Conservation (phyloP, 805 yeast species). For the Zygosaccharomyces bisporus region DNA sequence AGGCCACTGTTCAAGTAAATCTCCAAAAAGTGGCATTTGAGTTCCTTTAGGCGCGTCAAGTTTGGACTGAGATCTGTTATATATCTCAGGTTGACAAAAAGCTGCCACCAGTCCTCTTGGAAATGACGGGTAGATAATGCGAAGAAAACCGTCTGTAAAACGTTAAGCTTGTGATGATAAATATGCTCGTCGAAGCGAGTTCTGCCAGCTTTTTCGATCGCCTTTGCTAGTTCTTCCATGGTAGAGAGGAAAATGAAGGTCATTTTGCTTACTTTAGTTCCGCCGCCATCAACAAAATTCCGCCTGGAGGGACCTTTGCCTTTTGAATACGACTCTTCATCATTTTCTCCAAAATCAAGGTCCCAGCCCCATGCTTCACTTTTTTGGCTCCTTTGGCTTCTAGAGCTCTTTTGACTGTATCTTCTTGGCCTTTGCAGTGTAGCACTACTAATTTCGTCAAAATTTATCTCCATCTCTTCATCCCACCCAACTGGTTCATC, state of each 20-base stretch:
- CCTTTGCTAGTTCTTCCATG: constrained; percentile 15
- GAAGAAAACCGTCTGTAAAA: constrained; percentile 30
- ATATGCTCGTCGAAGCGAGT: constrained; percentile 16
- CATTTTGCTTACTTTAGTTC: constrained; percentile 18
- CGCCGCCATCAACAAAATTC: neutral
- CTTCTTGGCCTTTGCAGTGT: constrained; percentile 3
- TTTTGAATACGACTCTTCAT: neutral
- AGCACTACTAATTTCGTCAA: constrained; percentile 12
- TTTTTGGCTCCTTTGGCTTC: constrained; percentile 4
- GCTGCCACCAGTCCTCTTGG: constrained; percentile 29
- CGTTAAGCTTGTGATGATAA: constrained; percentile 26
- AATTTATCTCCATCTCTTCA: constrained; percentile 22
- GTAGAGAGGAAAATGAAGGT: constrained; percentile 18
- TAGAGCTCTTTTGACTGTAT: constrained; percentile 3
- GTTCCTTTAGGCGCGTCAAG: constrained; percentile 23
- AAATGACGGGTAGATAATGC: constrained; percentile 22
- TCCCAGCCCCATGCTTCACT: constrained; percentile 29
- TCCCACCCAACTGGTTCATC: constrained; percentile 25
- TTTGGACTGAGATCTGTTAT: constrained; percentile 8
- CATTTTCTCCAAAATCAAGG: constrained; percentile 18
- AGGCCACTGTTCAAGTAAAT: constrained; percentile 20
- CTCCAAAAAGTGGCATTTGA: constrained; percentile 22
- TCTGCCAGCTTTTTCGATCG: constrained; percentile 17
- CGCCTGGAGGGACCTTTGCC: neutral
- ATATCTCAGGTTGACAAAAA: constrained; percentile 27